A percentile compares a stretch with the other conserved stretches of the same genome.
These are phyloP conservation scores for Leccinum fallax DNA, from an alignment of 1,284 basidiomycete species.

Conservation along the genomic window DNA sequence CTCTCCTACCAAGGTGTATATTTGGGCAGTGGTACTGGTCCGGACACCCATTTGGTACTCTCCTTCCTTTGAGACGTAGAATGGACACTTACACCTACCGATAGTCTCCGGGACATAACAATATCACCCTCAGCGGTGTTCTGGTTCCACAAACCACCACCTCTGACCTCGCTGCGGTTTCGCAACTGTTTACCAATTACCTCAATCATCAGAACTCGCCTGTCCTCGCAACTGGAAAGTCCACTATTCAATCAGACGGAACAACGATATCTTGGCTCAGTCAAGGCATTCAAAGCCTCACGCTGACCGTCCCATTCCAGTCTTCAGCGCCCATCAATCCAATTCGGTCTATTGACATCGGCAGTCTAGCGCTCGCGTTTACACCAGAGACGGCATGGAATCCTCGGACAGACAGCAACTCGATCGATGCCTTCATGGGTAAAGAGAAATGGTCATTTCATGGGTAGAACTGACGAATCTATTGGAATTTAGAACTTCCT, in stretches of 20 bases:
- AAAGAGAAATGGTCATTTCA: conserved; percentile 18
- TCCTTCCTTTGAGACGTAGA: not conserved
- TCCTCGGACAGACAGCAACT: conserved; percentile 59
- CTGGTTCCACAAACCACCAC: conserved; percentile 57
- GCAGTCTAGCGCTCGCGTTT: conserved; percentile 63
- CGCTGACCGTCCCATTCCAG: conserved; percentile 65
- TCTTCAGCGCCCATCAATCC: conserved; percentile 59
- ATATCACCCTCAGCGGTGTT: conserved; percentile 62
- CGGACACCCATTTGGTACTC: conserved; percentile 52
- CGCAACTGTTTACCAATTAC: conserved; percentile 73
- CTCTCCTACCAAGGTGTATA: conserved; percentile 62
- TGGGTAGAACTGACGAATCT: conserved; percentile 1
- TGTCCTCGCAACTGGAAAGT: conserved; percentile 63
- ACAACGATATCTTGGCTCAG: conserved; percentile 69
- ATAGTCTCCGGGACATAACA: conserved; percentile 58
- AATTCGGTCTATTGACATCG: conserved; percentile 69
- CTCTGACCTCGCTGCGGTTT: conserved; percentile 54
- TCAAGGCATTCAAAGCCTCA: conserved; percentile 59
- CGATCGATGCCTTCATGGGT: conserved; percentile 63
- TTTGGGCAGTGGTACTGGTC: conserved; percentile 60
- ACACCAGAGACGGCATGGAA: conserved; percentile 57
- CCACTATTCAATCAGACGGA: conserved; percentile 57
- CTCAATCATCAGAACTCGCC: conserved; percentile 65
- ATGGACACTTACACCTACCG: conserved; percentile 2
- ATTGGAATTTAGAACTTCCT: conserved; percentile 53